Conservation (phyloP, 805 yeast species). For the Yarrowia porcina region DNA sequence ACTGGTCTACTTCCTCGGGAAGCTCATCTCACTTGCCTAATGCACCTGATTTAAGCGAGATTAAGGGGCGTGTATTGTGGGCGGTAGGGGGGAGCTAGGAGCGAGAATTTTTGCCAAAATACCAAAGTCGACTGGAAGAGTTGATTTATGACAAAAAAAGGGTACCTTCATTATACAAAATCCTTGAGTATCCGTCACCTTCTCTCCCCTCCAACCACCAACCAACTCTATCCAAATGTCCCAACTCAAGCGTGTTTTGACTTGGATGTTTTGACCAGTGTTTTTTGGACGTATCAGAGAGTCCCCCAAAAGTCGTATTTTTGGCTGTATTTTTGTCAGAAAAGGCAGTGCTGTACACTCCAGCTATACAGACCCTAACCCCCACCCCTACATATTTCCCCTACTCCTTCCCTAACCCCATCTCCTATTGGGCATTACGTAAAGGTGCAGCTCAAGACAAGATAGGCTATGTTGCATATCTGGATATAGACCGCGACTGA, state of each 20-base stretch:
- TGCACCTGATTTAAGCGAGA: background rate
- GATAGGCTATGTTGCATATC: conserved; percentile 2
- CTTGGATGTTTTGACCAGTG: background rate
- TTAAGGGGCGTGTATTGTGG: background rate
- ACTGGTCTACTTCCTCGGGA: background rate
- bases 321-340: background rate
- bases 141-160: background rate
- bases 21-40: background rate
- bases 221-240: background rate
- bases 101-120: background rate
- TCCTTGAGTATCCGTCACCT: no score
- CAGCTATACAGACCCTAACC: no score
- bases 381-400: background rate
- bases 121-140: no score
- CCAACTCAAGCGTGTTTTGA: conserved; percentile 11
- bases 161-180: no score
- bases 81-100: no score
- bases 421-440: background rate
- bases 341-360: no score
- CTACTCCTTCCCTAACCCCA: background rate
- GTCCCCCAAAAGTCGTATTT: no score
- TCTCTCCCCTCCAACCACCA: background rate
- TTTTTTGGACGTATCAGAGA: background rate
- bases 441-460: background rate
- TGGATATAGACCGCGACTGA: background rate